A percentile compares a stretch with the other conserved stretches of the same genome.
Evolutionary conservation across 2,329 filamentous ascomycete species (phyloP).

Genomic region (Sphaerulina vaccinii): DNA sequence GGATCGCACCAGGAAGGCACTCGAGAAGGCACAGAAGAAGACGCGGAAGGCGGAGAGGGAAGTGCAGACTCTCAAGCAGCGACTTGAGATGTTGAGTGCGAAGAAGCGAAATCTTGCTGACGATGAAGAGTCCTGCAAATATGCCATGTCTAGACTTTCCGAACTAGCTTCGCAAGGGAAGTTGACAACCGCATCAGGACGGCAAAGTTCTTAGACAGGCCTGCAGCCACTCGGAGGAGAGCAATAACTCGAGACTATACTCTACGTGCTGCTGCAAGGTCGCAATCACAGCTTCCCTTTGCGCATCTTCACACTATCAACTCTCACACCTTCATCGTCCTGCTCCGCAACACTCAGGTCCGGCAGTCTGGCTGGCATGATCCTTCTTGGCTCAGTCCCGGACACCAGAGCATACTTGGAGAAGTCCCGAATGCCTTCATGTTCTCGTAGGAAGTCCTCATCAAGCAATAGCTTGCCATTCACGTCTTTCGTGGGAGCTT

Average conservation of each 20-base stretch:
- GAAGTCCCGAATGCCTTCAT: conserved; percentile 68
- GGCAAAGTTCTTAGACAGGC: too few species aligned
- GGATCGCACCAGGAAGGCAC: neutral
- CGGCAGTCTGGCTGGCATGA: conserved; percentile 72
- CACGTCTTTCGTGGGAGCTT: conserved; percentile 57
- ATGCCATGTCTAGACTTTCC: too few species aligned
- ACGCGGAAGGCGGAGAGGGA: neutral
- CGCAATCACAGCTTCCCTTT: too few species aligned
- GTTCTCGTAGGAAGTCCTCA: conserved; percentile 72
- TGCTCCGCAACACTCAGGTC: conserved; percentile 73
- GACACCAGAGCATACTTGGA: conserved; percentile 68
- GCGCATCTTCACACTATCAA: conserved; percentile 63
- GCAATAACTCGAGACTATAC: too few species aligned
- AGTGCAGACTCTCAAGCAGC: neutral
- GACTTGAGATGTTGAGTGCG: neutral
- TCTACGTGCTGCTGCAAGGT: too few species aligned
- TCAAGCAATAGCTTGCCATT: conserved; percentile 74
- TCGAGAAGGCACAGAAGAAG: neutral
- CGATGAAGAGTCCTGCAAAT: too few species aligned
- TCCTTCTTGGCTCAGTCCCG: conserved; percentile 64
- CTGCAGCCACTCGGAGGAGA: too few species aligned
- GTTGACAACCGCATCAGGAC: too few species aligned
- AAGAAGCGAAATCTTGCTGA: neutral
- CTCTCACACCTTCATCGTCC: conserved; percentile 71
- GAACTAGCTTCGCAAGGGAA: too few species aligned